Base-by-base conservation (phyloP, 495 filamentous ascomycete genomes). In the Aspergillus sclerotioniger region DNA sequence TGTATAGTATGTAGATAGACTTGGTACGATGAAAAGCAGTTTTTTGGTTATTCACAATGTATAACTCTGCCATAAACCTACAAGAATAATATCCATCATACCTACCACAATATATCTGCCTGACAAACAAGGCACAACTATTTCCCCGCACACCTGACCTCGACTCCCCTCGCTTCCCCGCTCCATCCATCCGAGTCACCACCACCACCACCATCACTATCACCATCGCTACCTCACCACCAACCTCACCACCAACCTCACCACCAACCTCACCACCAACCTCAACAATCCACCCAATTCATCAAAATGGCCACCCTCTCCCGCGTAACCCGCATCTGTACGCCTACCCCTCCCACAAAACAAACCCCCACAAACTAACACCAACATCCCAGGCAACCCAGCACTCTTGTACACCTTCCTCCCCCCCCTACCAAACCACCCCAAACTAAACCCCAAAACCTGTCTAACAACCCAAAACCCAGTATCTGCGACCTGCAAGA, bases 401-500 rank as follows among this genome's bases (percentile, higher is more conserved):
- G 86, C 82, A 37, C 71, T 91, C 54, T 89, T 91, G 87, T 90
- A 71, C 60, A 77, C 72, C 28, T n/a, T n/a, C n/a, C n/a, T n/a
- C 15, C 12, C 28, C 17, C n/a, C 17, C 29, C 31, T 41, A 47
- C 56, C 8, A 21, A 28, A 33, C 29, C 15, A 13, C 59, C 32
- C 46, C 49, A 31, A 39, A 35, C 9, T 53, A 10, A 29, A 47
- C 33, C 50, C 62, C 62, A 67, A n/a, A n/a, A n/a, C n/a, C n/a
- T n/a, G n/a, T n/a, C 41, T 41, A 21, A n/a, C n/a, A 25, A 25
- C 8, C 31, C 35, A 0, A 12, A 29, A 37, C 16, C 3, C 63
- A 98, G 93, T 62, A 82, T 98, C 65, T 98, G 94, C 77, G 94
- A 98, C 65, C 82, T 97, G 61, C 94, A 98, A 80, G 92, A 96